phyloP scores from a whole-genome alignment of 305 asterid species.

The Fraxinus floribunda region DNA sequence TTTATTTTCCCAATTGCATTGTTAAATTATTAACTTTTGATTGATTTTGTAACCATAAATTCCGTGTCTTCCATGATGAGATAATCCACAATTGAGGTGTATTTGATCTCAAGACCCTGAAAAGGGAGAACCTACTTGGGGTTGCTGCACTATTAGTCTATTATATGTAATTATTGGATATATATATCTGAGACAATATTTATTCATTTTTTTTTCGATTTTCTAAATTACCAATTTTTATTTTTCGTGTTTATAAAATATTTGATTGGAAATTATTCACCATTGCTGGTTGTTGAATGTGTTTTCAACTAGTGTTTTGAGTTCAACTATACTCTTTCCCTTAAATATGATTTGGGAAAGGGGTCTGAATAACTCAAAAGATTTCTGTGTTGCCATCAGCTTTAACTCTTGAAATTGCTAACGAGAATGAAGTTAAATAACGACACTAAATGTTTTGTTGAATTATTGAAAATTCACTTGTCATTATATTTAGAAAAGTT shows the following conservation, averaged over 20 bases:
- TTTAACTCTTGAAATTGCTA: background rate
- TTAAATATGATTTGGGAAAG: background rate
- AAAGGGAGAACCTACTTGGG: constrained; percentile 7
- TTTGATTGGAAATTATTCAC: background rate
- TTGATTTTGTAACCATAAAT: background rate
- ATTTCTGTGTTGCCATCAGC: background rate
- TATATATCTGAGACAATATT: background rate
- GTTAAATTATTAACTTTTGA: background rate
- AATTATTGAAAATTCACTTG: background rate
- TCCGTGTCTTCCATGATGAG: background rate
- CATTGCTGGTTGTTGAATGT: background rate
- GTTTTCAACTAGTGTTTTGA: background rate
- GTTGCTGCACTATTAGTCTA: background rate
- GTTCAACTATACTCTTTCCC: constrained; percentile 5
- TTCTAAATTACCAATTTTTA: background rate
- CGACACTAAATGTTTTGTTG: background rate
- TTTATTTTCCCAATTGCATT: background rate
- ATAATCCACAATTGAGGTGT: background rate
- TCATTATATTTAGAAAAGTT: background rate
- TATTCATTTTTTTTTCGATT: background rate
- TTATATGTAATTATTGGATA: background rate
- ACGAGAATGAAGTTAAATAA: constrained; percentile 1
- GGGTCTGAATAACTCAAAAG: background rate
- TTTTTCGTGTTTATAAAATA: too few relatives aligned
- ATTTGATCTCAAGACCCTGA: background rate